A percentile compares a stretch with the other conserved stretches of the same genome.
phyloP scores from a whole-genome alignment of 1,139 yeast genomes.

The Saccharomyces hybrid region DNA sequence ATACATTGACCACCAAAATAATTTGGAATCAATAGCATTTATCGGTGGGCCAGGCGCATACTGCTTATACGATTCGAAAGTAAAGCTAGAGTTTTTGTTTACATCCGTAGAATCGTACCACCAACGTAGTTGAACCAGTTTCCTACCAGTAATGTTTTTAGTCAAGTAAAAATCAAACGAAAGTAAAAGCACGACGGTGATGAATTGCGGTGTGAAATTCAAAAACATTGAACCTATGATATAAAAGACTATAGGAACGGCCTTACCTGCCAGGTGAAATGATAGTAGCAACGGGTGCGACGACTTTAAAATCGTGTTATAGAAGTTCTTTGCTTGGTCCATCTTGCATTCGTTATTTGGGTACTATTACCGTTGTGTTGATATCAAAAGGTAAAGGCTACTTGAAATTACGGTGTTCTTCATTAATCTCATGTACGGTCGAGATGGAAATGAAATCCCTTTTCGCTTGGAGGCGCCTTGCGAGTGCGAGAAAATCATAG shows the following conservation, averaged over 20 bases:
- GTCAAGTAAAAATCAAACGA: slow-evolving; percentile 93
- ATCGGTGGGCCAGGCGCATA: slow-evolving; percentile 41
- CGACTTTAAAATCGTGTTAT: slow-evolving; percentile 31
- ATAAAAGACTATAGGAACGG: slow-evolving; percentile 29
- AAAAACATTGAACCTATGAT: slow-evolving; percentile 28
- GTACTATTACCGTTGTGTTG: neutral
- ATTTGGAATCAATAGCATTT: slow-evolving; percentile 84
- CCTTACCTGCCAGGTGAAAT: slow-evolving; percentile 28
- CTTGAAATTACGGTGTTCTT: neutral
- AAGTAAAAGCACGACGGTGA: slow-evolving; percentile 61
- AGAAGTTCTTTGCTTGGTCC: slow-evolving; percentile 30
- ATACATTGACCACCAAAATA: slow-evolving; percentile 80
- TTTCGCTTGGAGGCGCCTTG: neutral
- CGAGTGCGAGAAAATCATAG: neutral
- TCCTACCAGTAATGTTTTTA: slow-evolving; percentile 83
- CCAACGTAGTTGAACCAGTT: slow-evolving; percentile 90
- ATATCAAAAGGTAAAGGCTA: neutral
- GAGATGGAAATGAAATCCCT: neutral
- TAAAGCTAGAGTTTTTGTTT: slow-evolving; percentile 32
- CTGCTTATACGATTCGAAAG: slow-evolving; percentile 31
- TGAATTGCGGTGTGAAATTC: slow-evolving; percentile 47
- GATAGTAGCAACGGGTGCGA: slow-evolving; percentile 30
- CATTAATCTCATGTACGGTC: neutral
- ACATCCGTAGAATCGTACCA: slow-evolving; percentile 57
- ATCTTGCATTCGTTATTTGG: slow-evolving; percentile 7